A percentile compares a stretch with the other conserved stretches of the same genome.
Evolutionary conservation across 441 rosid genomes (phyloP).

Genomic region (Pelargonium citronellum): DNA sequence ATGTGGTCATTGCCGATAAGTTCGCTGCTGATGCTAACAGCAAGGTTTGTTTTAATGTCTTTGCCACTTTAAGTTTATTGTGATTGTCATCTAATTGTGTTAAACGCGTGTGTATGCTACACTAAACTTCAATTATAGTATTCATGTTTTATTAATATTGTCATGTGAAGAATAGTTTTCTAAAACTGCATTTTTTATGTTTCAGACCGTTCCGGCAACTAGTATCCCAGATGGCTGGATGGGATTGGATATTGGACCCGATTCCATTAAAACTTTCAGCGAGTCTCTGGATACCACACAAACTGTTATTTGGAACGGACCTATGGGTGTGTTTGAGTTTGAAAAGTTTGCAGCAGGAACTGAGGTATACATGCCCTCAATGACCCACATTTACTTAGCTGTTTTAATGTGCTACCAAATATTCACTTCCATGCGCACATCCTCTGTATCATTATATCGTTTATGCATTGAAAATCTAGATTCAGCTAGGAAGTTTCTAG

Average conservation of each 20-base stretch:
- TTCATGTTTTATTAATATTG: no score
- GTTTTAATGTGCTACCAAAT: no score
- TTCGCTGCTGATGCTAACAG: constrained; percentile 26
- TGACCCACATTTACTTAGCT: background rate
- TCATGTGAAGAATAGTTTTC: no score
- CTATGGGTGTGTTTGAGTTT: constrained; percentile 93
- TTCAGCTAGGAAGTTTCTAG: no score
- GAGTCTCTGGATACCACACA: constrained; percentile 66
- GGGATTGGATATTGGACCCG: constrained; percentile 94
- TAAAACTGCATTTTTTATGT: background rate
- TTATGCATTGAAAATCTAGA: no score
- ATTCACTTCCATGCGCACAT: no score
- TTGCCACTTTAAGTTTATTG: no score
- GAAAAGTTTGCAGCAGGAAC: constrained; percentile 82
- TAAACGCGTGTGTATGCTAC: no score
- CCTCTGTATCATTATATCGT: no score
- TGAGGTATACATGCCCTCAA: constrained; percentile 39
- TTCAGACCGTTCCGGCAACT: constrained; percentile 63
- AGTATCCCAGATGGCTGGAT: constrained; percentile 90
- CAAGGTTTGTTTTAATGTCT: constrained; percentile 14
- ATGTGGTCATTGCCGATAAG: constrained; percentile 26
- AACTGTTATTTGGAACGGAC: constrained; percentile 91
- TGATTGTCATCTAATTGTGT: no score
- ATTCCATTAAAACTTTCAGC: constrained; percentile 64
- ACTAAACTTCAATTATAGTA: no score